Conservation (phyloP, 495 filamentous ascomycete genomes). For the Halenospora varia region DNA sequence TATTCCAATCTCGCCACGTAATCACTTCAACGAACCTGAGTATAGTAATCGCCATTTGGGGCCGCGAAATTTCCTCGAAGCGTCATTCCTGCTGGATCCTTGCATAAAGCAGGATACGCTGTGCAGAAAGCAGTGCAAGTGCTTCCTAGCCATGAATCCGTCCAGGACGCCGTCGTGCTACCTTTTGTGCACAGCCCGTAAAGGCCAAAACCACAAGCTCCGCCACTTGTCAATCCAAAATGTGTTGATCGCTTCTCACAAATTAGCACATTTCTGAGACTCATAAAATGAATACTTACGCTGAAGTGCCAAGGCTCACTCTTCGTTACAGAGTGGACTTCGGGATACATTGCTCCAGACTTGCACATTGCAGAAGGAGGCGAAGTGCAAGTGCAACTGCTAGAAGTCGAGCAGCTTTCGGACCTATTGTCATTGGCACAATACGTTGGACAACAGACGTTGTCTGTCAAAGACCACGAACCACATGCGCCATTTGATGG, state of each 20-base stretch:
- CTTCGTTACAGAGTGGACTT: background rate
- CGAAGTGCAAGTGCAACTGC: background rate
- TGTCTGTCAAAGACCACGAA: constrained; percentile 8
- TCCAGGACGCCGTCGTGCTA: constrained; percentile 8
- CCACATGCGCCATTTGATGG: constrained; percentile 3
- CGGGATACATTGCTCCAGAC: constrained; percentile 13
- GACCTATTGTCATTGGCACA: constrained; percentile 1
- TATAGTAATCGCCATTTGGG: constrained; percentile 16
- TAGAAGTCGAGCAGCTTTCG: constrained; percentile 1
- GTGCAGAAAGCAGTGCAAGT: constrained; percentile 16
- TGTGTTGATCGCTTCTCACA: constrained; percentile 12
- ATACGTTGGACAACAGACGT: constrained; percentile 15
- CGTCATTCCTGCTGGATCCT: constrained; percentile 4
- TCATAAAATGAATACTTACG: background rate
- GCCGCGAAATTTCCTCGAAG: constrained; percentile 14
- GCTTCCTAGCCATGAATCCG: constrained; percentile 8
- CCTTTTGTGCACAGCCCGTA: constrained; percentile 12
- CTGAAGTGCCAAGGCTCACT: constrained; percentile 15
- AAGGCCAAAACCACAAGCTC: constrained; percentile 15
- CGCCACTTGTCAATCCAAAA: constrained; percentile 12
- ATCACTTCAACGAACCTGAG: constrained; percentile 3
- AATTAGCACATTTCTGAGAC: background rate
- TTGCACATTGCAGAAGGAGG: constrained; percentile 5
- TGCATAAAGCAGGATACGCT: constrained; percentile 10
- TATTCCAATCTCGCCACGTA: no score